These are phyloP conservation scores for Saitozyma podzolica DNA, from an alignment of 768 basidiomycete species.

Conservation along the genomic window DNA sequence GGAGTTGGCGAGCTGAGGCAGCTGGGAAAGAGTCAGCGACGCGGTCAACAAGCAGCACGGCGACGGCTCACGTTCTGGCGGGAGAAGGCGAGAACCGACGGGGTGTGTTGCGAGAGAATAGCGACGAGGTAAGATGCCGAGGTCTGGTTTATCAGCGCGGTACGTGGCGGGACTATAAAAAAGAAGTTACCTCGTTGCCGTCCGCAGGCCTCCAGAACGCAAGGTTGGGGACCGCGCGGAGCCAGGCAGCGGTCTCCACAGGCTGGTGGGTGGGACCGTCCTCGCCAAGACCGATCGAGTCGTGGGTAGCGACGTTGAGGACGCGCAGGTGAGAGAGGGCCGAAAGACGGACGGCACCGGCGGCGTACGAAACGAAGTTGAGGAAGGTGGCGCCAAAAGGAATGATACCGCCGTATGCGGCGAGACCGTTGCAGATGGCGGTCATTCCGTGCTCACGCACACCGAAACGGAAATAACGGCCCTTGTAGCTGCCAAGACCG, in stretches of 20 bases:
- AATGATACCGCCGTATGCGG: conserved; percentile 86
- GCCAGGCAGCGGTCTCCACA: conserved; percentile 78
- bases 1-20: conserved; percentile 87
- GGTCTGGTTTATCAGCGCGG: conserved; percentile 54
- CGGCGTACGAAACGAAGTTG: conserved; percentile 91
- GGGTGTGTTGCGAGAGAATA: conserved; percentile 70
- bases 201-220: conserved; percentile 81
- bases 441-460: conserved; percentile 98
- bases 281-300: conserved; percentile 79
- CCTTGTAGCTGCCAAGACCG: conserved; percentile 76
- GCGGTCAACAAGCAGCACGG: conserved; percentile 58
- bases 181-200: conserved; percentile 68
- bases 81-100: conserved; percentile 59
- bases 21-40: conserved; percentile 64
- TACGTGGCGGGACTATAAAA: not conserved
- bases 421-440: conserved; percentile 87
- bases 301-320: conserved; percentile 95
- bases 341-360: conserved; percentile 86
- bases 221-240: conserved; percentile 87
- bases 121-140: conserved; percentile 85
- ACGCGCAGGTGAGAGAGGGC: conserved; percentile 86
- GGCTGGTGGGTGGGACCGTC: conserved; percentile 97
- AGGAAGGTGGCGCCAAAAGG: conserved; percentile 92
- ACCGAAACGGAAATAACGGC: conserved; percentile 92
- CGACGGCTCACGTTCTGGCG: conserved; percentile 38